Evolutionary conservation across 106 monocot species (phyloP), one percentile per base, ranked within the genome.

Genomic region (Dendrobium chrysotoxum): DNA sequence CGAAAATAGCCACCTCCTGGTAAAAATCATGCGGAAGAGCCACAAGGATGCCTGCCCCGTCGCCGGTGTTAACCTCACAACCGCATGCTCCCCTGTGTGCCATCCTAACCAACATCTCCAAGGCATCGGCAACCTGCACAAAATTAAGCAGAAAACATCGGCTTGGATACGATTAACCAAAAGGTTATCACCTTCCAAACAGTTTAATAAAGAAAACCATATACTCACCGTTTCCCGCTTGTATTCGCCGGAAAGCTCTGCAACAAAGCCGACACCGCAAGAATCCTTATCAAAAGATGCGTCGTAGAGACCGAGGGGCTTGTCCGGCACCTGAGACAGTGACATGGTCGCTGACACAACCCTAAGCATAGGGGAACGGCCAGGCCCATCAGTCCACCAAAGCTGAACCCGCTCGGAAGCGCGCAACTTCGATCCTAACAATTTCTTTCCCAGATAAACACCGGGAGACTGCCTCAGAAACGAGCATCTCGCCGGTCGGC

Each of bases 21-120:
- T 82, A 98, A 72, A 95, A 98, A 21, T 79, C 87, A 77, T 95
- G 98, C 2, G 98, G 98, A 10, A 98, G 89, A 72, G 91, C 95
- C 7, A 95, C 95, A 53, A 99, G 87, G 65, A 99, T 95, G 50
- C 99, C 99, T 46, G 99, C 99, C 58, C 99, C 99, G 84, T 99
- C 99, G n/a, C 99, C 99, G n/a, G 99, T 95, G 72, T 99, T 99
- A 13, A 84, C 77, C 80, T 99, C 99, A 66, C 99, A 99, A 25
- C 99, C 99, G 74, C 99, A 99, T 28, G 99, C 99, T n/a, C 99
- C 99, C 11, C 99, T 83, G 80, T 99, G 99, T 45, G 99, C 45
- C 99, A 99, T 99, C 30, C 99, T 80, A 46, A 90, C 88, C 78
- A 95, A 88, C 99, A 99, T 99, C 80, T 90, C 90, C n/a, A 99